phyloP scores from a whole-genome alignment of 345 rosid genomes.

The Cochlearia excelsa region DNA sequence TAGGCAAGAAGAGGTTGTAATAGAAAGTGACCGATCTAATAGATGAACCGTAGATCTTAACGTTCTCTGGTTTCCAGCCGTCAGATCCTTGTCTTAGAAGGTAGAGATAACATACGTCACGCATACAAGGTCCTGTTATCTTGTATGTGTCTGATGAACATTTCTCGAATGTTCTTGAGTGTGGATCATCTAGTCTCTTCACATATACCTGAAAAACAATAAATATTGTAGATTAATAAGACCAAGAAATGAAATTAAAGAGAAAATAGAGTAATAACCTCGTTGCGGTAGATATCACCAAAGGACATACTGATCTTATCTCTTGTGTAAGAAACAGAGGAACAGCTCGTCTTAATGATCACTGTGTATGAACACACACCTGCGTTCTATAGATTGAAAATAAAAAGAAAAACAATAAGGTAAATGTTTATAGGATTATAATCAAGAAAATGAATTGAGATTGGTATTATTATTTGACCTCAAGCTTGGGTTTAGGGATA shows the following conservation, averaged over 20 bases:
- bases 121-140: constrained; percentile 58
- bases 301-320: constrained; percentile 65
- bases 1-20: constrained; percentile 50
- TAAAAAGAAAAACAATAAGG: neutral
- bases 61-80: constrained; percentile 65
- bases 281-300: constrained; percentile 69
- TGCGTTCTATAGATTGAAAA: constrained; percentile 23
- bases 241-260: neutral
- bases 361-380: constrained; percentile 55
- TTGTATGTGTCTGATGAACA: constrained; percentile 60
- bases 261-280: constrained; percentile 36
- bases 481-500: constrained; percentile 35
- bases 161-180: constrained; percentile 47
- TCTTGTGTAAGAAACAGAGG: constrained; percentile 51
- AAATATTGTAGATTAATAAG: constrained; percentile 9
- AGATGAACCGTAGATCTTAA: constrained; percentile 49
- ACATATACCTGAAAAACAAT: constrained; percentile 43
- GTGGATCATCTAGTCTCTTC: constrained; percentile 54
- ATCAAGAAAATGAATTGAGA: neutral
- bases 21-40: constrained; percentile 45
- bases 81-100: constrained; percentile 56
- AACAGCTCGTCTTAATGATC: constrained; percentile 59
- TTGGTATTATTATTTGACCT: constrained; percentile 28
- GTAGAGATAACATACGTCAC: constrained; percentile 55
- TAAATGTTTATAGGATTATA: neutral